A percentile compares a stretch with the other conserved stretches of the same genome.
Conservation (phyloP, 1,139 yeast genomes). For the Wickerhamomyces sp. region DNA sequence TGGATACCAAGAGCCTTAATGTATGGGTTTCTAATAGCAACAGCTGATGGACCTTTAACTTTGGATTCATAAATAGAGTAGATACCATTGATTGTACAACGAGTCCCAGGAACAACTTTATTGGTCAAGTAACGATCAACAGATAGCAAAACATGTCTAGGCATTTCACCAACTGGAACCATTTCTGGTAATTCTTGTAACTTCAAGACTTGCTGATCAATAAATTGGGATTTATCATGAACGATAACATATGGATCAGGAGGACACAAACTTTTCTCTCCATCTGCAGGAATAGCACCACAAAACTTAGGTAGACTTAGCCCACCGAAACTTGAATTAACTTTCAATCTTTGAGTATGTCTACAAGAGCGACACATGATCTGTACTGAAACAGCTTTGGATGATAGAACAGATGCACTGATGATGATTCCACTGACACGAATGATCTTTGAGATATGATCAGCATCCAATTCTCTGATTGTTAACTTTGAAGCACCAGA, state of each 20-base stretch:
- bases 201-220: conserved; percentile 92
- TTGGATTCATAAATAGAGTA: conserved; percentile 84
- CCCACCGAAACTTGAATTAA: conserved; percentile 76
- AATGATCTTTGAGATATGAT: conserved; percentile 83
- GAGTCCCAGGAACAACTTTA: conserved; percentile 89
- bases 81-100: conserved; percentile 88
- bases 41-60: conserved; percentile 50
- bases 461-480: conserved; percentile 80
- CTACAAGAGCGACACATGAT: conserved; percentile 86
- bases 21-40: conserved; percentile 92
- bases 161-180: conserved; percentile 99
- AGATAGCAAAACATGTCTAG: conserved; percentile 83
- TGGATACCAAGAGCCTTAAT: conserved; percentile 83
- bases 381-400: conserved; percentile 82
- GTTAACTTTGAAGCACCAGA: conserved; percentile 72
- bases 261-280: conserved; percentile 26
- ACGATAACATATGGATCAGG: conserved; percentile 89
- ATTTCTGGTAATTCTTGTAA: conserved; percentile 95
- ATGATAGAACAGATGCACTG: conserved; percentile 82
- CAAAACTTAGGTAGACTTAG: conserved; percentile 75
- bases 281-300: conserved; percentile 50
- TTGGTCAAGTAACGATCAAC: conserved; percentile 89
- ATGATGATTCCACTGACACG: conserved; percentile 91
- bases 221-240: conserved; percentile 86
- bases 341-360: conserved; percentile 63